phyloP scores from a whole-genome alignment of 2,329 filamentous ascomycete genomes.

The Colletotrichum sp. region DNA sequence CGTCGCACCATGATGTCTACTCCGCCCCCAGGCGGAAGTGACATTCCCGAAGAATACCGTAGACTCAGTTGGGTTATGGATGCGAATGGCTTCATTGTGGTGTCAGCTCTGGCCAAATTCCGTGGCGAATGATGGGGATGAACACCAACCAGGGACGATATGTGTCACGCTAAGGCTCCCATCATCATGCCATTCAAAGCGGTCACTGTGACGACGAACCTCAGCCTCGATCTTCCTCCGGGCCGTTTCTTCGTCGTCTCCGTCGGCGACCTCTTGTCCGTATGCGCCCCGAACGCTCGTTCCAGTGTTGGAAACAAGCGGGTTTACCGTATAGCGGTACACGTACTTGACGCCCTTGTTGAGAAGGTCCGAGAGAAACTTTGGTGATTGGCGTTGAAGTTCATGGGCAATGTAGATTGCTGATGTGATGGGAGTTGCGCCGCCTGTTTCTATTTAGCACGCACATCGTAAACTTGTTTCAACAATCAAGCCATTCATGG shows the following conservation, averaged over 20 bases:
- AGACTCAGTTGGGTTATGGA: constrained; percentile 29
- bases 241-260: constrained; percentile 27
- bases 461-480: background rate
- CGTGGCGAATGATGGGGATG: background rate
- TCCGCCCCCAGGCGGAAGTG: constrained; percentile 39
- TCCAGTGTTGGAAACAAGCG: constrained; percentile 34
- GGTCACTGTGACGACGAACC: constrained; percentile 35
- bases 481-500: too few species aligned
- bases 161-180: constrained; percentile 38
- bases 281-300: constrained; percentile 35
- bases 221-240: constrained; percentile 34
- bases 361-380: constrained; percentile 32
- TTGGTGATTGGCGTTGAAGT: constrained; percentile 29
- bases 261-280: constrained; percentile 29
- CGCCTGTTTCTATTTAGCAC: constrained; percentile 24
- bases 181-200: constrained; percentile 38
- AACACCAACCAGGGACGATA: constrained; percentile 29
- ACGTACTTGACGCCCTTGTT: constrained; percentile 34
- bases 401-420: constrained; percentile 31
- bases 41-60: constrained; percentile 38
- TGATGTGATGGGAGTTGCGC: constrained; percentile 38
- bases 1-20: constrained; percentile 35
- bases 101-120: background rate
- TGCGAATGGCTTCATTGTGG: constrained; percentile 27
- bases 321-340: constrained; percentile 31